Evolutionary conservation across 148 eudicot species (phyloP), one percentile per base, ranked within the genome.

Genomic region (Pouteria glomerata): DNA sequence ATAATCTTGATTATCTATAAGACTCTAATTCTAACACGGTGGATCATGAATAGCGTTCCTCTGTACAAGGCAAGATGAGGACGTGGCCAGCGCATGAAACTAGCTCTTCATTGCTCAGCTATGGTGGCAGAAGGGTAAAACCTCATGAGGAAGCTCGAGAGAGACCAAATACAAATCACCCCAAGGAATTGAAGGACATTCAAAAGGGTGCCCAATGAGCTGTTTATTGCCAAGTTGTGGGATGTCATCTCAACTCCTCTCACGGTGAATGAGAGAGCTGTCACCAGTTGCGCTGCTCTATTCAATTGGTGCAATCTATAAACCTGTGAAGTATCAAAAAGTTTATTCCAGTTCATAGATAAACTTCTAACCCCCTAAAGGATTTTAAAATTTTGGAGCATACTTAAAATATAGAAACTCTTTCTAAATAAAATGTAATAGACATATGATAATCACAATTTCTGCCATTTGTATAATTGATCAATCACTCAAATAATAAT

Each of bases 231-330:
- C 84, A 91, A 34, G 77, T 89, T 95, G 82, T 95, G 97, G 3
- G 96, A 69, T 55, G 98, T 91, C 93, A 86, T 82, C 85, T 94
- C 98, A 3, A 92, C 93, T 77, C 96, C 98, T 85, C 90, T 88
- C 31, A 95, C 89, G 19, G 98, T 95, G 89, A 89, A 95, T 35
- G 96, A 86, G 34, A 95, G 82, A 68, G 98, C 98, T 10, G 98
- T 95, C 70, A 95, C 97, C 72, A 95, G 92, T 63, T 95, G 98
- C 34, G 97, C 92, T 52, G 98, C 98, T 82, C 98, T 86, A 74
- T 95, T 95, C 84, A 91, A 74, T 68, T 95, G 98, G 82, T 95
- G 98, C 78, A 95, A 77, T 82, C 98, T 86, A 71, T 95, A 95
- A 56, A 95, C 90, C 98, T 95, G 79, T 37, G 24, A 52, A 69